A percentile compares a stretch with the other conserved stretches of the same genome.
These are phyloP conservation scores for Eucalyptus regnans DNA, from an alignment of 345 rosid species.

Conservation along the genomic window DNA sequence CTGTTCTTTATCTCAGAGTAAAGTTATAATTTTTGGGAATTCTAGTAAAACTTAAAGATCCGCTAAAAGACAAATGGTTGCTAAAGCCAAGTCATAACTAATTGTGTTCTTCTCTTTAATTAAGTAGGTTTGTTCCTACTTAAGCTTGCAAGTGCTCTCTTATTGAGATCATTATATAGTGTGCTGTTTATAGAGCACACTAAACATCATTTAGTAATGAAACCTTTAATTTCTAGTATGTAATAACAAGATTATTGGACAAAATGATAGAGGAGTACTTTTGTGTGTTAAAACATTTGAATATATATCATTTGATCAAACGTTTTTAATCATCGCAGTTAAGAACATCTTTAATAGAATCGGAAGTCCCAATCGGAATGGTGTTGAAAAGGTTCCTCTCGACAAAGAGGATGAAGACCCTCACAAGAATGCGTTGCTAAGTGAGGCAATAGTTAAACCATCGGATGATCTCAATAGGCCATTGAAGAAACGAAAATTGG, in stretches of 20 bases:
- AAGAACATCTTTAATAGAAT: conserved; percentile 46
- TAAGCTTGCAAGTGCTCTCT: neutral
- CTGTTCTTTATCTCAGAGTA: neutral
- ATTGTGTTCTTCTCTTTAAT: neutral
- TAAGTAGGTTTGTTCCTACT: neutral
- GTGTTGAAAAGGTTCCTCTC: conserved; percentile 3
- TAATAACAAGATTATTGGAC: neutral
- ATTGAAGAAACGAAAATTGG: conserved; percentile 30
- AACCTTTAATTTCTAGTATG: neutral
- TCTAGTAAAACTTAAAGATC: neutral
- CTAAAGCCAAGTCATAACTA: neutral
- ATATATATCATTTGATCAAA: neutral
- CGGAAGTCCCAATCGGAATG: conserved; percentile 5
- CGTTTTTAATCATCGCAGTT: conserved; percentile 42
- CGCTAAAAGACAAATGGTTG: neutral
- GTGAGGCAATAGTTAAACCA: neutral
- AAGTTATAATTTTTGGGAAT: neutral
- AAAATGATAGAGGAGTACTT: neutral
- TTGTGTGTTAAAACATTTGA: neutral
- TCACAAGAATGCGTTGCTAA: neutral
- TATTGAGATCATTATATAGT: neutral
- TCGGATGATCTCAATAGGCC: conserved; percentile 5
- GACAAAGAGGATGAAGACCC: conserved; percentile 10
- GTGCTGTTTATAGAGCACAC: neutral
- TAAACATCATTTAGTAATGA: neutral